Percentiles rank a stretch among this genome's conserved stretches.
Evolutionary conservation across 2,329 filamentous ascomycete genomes (phyloP).

Genomic region (Diplocarpon rosae): DNA sequence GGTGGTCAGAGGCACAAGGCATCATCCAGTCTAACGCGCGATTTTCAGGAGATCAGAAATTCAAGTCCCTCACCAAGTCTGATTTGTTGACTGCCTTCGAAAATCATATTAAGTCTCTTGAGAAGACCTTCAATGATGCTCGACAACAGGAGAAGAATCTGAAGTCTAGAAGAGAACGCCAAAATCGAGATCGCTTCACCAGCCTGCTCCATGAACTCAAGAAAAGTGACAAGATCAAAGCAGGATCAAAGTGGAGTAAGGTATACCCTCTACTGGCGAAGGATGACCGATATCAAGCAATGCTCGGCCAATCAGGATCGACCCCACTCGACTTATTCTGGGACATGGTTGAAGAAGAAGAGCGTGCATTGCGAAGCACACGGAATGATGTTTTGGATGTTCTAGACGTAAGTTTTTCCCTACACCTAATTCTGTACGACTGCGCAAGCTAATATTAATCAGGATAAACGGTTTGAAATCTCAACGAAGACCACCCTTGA

Average conservation of each 20-base stretch:
- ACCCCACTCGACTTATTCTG: conserved; percentile 88
- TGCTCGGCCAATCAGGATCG: conserved; percentile 76
- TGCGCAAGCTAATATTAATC: conserved; percentile 29
- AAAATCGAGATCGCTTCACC: conserved; percentile 72
- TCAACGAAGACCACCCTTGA: conserved; percentile 77
- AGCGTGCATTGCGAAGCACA: conserved; percentile 69
- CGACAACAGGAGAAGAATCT: conserved; percentile 78
- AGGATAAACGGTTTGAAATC: conserved; percentile 90
- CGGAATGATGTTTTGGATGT: conserved; percentile 81
- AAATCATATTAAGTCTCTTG: conserved; percentile 85
- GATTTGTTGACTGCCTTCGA: conserved; percentile 91
- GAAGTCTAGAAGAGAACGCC: conserved; percentile 72
- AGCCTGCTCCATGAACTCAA: conserved; percentile 65
- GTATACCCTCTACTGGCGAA: conserved; percentile 63
- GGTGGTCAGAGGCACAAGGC: conserved; percentile 83
- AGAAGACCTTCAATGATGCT: conserved; percentile 82
- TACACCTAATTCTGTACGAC: background rate
- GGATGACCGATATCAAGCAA: conserved; percentile 72
- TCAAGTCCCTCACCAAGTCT: conserved; percentile 73
- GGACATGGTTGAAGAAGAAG: conserved; percentile 90
- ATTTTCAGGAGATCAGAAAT: conserved; percentile 74
- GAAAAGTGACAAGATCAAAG: conserved; percentile 70
- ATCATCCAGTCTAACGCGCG: conserved; percentile 67
- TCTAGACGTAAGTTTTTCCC: conserved; percentile 55
- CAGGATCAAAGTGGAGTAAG: conserved; percentile 81